Conservation (phyloP, 2,329 filamentous ascomycete species). For the Truncatella angustata region DNA sequence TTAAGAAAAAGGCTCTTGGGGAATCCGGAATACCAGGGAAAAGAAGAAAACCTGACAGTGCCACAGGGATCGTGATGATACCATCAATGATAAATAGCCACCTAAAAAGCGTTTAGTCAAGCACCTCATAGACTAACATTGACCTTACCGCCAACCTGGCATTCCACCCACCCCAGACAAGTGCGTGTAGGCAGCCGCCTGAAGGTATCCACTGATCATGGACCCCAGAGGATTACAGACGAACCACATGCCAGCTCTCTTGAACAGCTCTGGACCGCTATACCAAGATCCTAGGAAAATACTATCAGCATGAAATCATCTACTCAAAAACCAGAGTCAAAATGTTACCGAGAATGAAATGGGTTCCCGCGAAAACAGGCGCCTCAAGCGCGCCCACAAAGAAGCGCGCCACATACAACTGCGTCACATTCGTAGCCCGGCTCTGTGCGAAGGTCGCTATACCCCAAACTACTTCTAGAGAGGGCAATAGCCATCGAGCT, state of each 20-base stretch:
- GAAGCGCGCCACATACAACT: slow-evolving; percentile 29
- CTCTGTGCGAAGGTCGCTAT: slow-evolving; percentile 29
- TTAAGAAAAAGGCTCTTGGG: slow-evolving; percentile 34
- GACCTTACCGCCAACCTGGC: slow-evolving; percentile 19
- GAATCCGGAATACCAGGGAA: slow-evolving; percentile 40
- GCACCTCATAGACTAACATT: too few relatives aligned
- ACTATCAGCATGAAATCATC: background rate
- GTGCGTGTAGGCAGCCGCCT: slow-evolving; percentile 21
- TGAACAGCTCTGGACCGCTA: slow-evolving; percentile 27
- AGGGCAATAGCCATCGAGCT: slow-evolving; percentile 29
- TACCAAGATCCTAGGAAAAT: slow-evolving; percentile 21
- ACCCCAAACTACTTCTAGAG: slow-evolving; percentile 30
- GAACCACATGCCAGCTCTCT: slow-evolving; percentile 27
- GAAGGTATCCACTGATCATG: slow-evolving; percentile 32
- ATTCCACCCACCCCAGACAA: slow-evolving; percentile 16
- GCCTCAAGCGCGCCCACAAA: slow-evolving; percentile 31
- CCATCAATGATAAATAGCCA: slow-evolving; percentile 57
- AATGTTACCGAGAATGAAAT: slow-evolving; percentile 27
- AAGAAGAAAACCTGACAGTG: slow-evolving; percentile 47
- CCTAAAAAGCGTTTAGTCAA: background rate
- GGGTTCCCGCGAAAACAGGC: slow-evolving; percentile 30
- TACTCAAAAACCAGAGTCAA: background rate
- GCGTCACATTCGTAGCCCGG: slow-evolving; percentile 25
- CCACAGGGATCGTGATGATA: slow-evolving; percentile 51
- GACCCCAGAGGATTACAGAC: slow-evolving; percentile 25